A percentile compares a stretch with the other conserved stretches of the same genome.
Conservation (phyloP, 257 asterid genomes). For the Solanum chaucha region DNA sequence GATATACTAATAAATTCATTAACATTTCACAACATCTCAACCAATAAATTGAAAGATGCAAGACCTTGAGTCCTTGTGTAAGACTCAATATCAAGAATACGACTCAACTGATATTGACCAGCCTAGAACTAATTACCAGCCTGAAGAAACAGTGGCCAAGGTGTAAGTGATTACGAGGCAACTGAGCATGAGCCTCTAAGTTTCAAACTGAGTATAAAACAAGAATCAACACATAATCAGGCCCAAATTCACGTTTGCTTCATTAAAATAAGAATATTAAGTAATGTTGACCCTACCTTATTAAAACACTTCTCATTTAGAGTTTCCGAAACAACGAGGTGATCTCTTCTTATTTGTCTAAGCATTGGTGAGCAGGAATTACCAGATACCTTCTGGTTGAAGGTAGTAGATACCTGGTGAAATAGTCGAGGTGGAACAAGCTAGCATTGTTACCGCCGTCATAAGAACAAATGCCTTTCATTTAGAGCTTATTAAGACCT, state of each 20-base stretch:
- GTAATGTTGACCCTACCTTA: background rate
- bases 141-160: background rate
- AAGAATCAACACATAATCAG: background rate
- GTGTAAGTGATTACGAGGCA: background rate
- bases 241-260: background rate
- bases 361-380: background rate
- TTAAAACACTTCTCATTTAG: background rate
- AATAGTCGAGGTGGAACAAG: background rate
- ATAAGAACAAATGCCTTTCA: background rate
- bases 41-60: background rate
- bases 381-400: background rate
- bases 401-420: background rate
- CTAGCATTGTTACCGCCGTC: background rate
- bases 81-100: background rate
- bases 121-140: background rate
- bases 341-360: background rate
- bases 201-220: background rate
- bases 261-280: background rate
- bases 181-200: background rate
- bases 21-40: background rate
- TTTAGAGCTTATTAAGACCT: background rate
- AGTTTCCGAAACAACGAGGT: background rate
- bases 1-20: background rate
- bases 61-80: background rate
- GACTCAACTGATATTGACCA: background rate